phyloP scores from a whole-genome alignment of 2,329 filamentous ascomycete genomes.

The Didymella pomorum region DNA sequence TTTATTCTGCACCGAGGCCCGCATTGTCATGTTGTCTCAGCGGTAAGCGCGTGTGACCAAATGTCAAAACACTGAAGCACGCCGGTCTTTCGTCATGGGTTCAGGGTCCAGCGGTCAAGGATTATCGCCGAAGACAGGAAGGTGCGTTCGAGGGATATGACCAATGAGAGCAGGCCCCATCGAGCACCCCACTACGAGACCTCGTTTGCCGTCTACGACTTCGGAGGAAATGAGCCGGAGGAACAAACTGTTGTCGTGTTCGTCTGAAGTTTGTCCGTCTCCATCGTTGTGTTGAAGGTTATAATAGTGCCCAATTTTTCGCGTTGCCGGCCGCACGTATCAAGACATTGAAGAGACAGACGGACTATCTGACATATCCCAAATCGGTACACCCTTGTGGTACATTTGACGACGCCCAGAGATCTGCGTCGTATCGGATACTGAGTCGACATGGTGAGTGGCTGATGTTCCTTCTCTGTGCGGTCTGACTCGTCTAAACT shows the following conservation, averaged over 20 bases:
- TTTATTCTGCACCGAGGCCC: slow-evolving; percentile 14
- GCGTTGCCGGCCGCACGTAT: background rate
- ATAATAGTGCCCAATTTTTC: background rate
- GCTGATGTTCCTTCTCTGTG: background rate
- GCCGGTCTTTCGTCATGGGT: slow-evolving; percentile 13
- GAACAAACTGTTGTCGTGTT: slow-evolving; percentile 2
- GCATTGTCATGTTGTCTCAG: slow-evolving; percentile 17
- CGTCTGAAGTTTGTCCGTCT: slow-evolving; percentile 11
- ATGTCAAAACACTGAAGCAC: background rate
- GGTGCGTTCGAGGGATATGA: background rate
- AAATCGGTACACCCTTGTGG: slow-evolving; percentile 16
- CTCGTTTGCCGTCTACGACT: slow-evolving; percentile 14
- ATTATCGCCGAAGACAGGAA: slow-evolving; percentile 7
- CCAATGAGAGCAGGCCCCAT: slow-evolving; percentile 15
- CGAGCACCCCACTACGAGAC: slow-evolving; percentile 16
- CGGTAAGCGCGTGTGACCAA: slow-evolving; percentile 22
- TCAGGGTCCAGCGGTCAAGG: slow-evolving; percentile 21
- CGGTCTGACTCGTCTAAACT: background rate
- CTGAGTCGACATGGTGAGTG: slow-evolving; percentile 22
- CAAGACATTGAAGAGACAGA: background rate
- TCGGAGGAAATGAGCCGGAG: slow-evolving; percentile 15
- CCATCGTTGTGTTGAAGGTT: background rate
- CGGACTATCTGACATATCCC: slow-evolving; percentile 9
- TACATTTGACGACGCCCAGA: slow-evolving; percentile 24
- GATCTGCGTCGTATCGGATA: slow-evolving; percentile 1